These are phyloP conservation scores for Ophiostoma triangulosporum DNA, from an alignment of 2,329 filamentous ascomycete species.

Conservation along the genomic window DNA sequence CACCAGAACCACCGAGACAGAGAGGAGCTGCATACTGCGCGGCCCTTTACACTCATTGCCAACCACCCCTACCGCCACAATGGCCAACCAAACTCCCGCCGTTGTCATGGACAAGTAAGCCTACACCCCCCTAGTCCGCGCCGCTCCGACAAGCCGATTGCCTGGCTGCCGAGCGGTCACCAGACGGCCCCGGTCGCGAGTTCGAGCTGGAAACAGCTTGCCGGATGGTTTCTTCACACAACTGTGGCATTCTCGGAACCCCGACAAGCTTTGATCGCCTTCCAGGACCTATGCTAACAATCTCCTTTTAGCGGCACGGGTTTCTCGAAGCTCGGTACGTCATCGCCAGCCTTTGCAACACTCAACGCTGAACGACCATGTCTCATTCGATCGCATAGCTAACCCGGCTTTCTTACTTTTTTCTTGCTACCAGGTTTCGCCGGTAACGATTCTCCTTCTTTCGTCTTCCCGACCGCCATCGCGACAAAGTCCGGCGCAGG, in stretches of 20 bases:
- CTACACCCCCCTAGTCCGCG: constrained; percentile 13
- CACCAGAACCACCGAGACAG: background rate
- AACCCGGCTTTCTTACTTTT: background rate
- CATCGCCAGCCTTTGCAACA: background rate
- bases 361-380: constrained; percentile 1
- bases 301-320: constrained; percentile 69
- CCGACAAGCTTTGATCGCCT: background rate
- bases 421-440: constrained; percentile 61
- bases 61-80: constrained; percentile 30
- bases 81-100: constrained; percentile 98
- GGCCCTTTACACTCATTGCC: constrained; percentile 4
- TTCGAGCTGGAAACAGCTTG: background rate
- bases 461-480: constrained; percentile 98
- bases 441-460: constrained; percentile 97
- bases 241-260: background rate
- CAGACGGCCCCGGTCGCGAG: background rate
- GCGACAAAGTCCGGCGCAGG: constrained; percentile 74
- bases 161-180: constrained; percentile 12
- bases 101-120: constrained; percentile 99
- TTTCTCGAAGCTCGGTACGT: constrained; percentile 92
- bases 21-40: constrained; percentile 6
- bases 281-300: constrained; percentile 22
- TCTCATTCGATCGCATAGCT: background rate
- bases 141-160: constrained; percentile 3
- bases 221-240: background rate